These are phyloP conservation scores for Bolboschoenoplectus hybrid DNA, from an alignment of 202 grass and related monocot genomes.

Conservation along the genomic window DNA sequence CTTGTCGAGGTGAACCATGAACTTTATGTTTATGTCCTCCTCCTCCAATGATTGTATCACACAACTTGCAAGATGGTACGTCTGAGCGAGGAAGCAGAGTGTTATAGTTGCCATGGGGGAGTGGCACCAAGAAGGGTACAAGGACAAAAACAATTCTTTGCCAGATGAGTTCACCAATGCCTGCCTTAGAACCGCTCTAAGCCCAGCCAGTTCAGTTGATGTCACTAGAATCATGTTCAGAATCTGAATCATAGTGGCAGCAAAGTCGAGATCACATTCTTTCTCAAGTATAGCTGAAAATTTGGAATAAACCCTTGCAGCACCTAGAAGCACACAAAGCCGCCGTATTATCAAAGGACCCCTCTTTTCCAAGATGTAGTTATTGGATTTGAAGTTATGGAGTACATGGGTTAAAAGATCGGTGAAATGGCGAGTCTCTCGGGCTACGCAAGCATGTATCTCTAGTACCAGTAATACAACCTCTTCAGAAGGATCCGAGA, in stretches of 20 bases:
- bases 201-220: constrained; percentile 74
- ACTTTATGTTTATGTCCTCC: constrained; percentile 94
- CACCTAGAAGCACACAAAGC: constrained; percentile 85
- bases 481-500: constrained; percentile 88
- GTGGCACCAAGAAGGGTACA: constrained; percentile 95
- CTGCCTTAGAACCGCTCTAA: constrained; percentile 76
- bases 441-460: constrained; percentile 84
- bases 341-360: constrained; percentile 85
- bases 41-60: constrained; percentile 87
- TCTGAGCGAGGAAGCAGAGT: constrained; percentile 95
- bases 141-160: constrained; percentile 77
- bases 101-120: constrained; percentile 95
- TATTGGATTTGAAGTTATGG: constrained; percentile 69
- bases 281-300: constrained; percentile 79
- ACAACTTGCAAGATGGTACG: constrained; percentile 76
- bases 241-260: constrained; percentile 91
- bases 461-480: constrained; percentile 68
- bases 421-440: constrained; percentile 72
- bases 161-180: constrained; percentile 80
- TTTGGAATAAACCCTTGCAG: constrained; percentile 82
- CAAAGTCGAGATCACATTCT: constrained; percentile 78
- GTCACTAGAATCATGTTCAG: constrained; percentile 99
- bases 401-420: constrained; percentile 76
- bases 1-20: constrained; percentile 94
- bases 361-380: constrained; percentile 79